A percentile compares a stretch with the other conserved stretches of the same genome.
Evolutionary conservation across 1,284 basidiomycete species (phyloP).

Genomic region (Pseudozyma sp.): DNA sequence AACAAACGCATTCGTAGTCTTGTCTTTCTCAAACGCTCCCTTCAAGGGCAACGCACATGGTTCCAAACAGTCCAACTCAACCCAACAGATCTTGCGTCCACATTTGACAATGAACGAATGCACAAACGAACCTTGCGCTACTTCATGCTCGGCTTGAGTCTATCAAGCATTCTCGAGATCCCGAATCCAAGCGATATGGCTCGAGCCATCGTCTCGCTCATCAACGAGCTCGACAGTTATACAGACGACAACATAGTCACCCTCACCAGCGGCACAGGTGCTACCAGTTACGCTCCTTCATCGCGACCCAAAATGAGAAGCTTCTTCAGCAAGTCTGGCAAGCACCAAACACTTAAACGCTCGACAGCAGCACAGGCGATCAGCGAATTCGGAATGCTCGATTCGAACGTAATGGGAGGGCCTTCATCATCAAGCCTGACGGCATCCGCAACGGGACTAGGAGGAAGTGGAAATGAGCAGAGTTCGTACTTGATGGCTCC

Average conservation of each 20-base stretch:
- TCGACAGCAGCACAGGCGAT: conserved; percentile 40
- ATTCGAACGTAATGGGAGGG: conserved; percentile 15
- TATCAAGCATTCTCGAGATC: conserved; percentile 52
- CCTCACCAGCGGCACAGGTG: conserved; percentile 25
- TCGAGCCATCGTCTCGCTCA: conserved; percentile 40
- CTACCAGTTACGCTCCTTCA: conserved; percentile 6
- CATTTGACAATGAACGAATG: conserved; percentile 53
- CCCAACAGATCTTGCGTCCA: conserved; percentile 26
- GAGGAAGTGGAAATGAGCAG: conserved; percentile 56
- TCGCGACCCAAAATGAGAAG: conserved; percentile 47
- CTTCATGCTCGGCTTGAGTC: conserved; percentile 46
- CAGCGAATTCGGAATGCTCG: conserved; percentile 38
- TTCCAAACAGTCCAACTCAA: conserved; percentile 44
- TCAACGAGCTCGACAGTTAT: conserved; percentile 50
- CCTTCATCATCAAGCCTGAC: conserved; percentile 14
- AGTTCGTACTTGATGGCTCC: conserved; percentile 81
- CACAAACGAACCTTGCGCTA: conserved; percentile 49
- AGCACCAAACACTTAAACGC: conserved; percentile 28
- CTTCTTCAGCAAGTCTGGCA: conserved; percentile 49
- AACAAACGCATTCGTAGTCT: conserved; percentile 48
- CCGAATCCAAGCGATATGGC: conserved; percentile 40
- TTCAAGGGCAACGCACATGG: conserved; percentile 40
- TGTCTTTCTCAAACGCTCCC: conserved; percentile 43
- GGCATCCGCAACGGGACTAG: not conserved
- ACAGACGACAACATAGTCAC: conserved; percentile 37